These are phyloP conservation scores for Euphrasia arctica DNA, from an alignment of 305 asterid species.

Conservation along the genomic window DNA sequence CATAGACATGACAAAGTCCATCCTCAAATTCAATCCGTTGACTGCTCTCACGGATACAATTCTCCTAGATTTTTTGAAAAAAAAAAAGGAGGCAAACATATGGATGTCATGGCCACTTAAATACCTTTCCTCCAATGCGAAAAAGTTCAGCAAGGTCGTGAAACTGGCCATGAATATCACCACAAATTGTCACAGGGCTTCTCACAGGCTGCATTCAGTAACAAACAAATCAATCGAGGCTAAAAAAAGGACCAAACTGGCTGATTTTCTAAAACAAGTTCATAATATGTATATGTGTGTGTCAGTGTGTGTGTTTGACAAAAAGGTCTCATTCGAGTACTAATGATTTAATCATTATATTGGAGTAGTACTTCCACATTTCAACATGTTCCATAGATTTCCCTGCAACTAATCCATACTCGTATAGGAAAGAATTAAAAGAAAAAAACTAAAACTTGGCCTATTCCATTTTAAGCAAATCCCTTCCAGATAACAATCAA, in stretches of 20 bases:
- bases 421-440: neutral
- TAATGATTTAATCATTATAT: too few species aligned
- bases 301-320: too few species aligned
- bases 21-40: slow-evolving; percentile 18
- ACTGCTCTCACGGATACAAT: slow-evolving; percentile 17
- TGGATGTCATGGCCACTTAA: slow-evolving; percentile 22
- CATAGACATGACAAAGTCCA: slow-evolving; percentile 25
- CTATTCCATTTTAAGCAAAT: slow-evolving; percentile 7
- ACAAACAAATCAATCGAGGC: slow-evolving; percentile 27
- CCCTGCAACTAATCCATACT: too few species aligned
- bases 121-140: slow-evolving; percentile 99
- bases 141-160: slow-evolving; percentile 96
- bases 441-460: neutral
- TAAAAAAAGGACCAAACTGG: neutral
- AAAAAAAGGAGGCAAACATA: slow-evolving; percentile 21
- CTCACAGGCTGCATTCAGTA: slow-evolving; percentile 82
- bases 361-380: too few species aligned
- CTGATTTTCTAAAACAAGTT: too few species aligned
- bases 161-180: slow-evolving; percentile 98
- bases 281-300: too few species aligned
- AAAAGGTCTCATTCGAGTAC: too few species aligned
- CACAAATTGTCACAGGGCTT: slow-evolving; percentile 98
- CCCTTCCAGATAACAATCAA: neutral
- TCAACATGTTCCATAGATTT: too few species aligned
- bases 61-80: slow-evolving; percentile 10